A percentile compares a stretch with the other conserved stretches of the same genome.
phyloP scores from a whole-genome alignment of 257 asterid genomes.

The Echites panduratus region DNA sequence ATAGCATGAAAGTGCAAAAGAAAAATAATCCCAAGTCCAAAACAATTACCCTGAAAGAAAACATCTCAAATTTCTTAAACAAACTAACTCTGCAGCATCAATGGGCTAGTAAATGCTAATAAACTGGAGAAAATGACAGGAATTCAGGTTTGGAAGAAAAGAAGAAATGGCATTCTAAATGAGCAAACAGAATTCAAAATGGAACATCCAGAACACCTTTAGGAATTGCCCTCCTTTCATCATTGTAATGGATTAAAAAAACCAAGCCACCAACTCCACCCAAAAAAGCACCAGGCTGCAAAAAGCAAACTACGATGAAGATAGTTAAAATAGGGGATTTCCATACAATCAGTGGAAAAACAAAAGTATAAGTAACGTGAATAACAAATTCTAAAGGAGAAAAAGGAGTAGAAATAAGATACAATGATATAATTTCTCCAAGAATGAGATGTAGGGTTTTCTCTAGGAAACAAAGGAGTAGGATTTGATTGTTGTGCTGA shows the following conservation, averaged over 20 bases:
- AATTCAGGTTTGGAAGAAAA: neutral
- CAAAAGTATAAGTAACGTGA: conserved; percentile 10
- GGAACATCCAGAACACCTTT: conserved; percentile 47
- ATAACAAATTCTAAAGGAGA: conserved; percentile 20
- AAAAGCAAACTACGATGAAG: conserved; percentile 38
- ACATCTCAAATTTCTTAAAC: neutral
- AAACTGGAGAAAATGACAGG: neutral
- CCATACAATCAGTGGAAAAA: neutral
- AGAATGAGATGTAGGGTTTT: conserved; percentile 27
- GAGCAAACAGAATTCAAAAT: neutral
- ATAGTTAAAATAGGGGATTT: conserved; percentile 19
- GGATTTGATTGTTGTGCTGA: conserved; percentile 26
- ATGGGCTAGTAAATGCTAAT: neutral
- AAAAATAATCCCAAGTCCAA: neutral
- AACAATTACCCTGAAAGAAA: neutral
- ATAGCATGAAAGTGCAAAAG: neutral
- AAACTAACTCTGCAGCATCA: neutral
- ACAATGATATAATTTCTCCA: conserved; percentile 59
- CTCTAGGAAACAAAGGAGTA: conserved; percentile 31
- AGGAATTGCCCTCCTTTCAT: conserved; percentile 79
- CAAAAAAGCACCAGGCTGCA: conserved; percentile 77
- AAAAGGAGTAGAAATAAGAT: conserved; percentile 32
- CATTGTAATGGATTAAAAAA: conserved; percentile 61
- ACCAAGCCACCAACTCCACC: conserved; percentile 72
- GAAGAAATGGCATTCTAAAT: neutral